Evolutionary conservation across 352 stramenopile species (phyloP).

Genomic region (Pythium aquatile): DNA sequence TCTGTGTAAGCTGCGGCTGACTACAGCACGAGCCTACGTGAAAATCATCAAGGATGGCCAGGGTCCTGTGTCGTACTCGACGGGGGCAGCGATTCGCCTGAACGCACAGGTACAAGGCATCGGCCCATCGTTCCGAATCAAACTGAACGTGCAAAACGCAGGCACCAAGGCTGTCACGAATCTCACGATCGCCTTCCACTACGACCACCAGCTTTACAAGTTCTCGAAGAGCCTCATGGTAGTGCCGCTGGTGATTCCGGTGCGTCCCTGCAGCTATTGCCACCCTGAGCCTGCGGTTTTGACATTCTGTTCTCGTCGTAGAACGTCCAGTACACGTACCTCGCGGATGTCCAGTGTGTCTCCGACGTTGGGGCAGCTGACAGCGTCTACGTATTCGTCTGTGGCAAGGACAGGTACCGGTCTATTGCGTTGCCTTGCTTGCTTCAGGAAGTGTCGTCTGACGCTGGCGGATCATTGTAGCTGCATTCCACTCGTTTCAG

Average conservation of each 20-base stretch:
- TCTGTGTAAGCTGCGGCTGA: constrained; percentile 88
- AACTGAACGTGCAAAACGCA: constrained; percentile 79
- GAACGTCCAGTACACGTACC: constrained; percentile 74
- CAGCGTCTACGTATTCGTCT: constrained; percentile 80
- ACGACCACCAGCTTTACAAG: constrained; percentile 73
- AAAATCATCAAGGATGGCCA: constrained; percentile 90
- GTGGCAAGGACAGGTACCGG: constrained; percentile 72
- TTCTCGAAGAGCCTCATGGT: constrained; percentile 63
- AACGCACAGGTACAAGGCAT: constrained; percentile 84
- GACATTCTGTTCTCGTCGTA: constrained; percentile 21
- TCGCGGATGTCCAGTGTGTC: constrained; percentile 69
- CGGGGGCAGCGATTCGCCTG: constrained; percentile 67
- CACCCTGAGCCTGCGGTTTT: not conserved
- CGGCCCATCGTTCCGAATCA: constrained; percentile 79
- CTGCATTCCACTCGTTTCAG: constrained; percentile 76
- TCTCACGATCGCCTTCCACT: constrained; percentile 71
- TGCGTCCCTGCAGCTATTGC: constrained; percentile 26
- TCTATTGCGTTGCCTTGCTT: not conserved
- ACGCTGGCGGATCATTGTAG: constrained; percentile 23
- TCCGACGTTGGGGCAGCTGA: constrained; percentile 66
- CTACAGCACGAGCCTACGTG: constrained; percentile 85
- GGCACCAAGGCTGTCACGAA: constrained; percentile 63
- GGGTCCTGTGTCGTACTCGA: constrained; percentile 72
- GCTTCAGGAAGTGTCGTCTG: not conserved
- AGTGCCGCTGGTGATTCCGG: constrained; percentile 70